Conservation (phyloP, 352 stramenopile genomes). For the Pythium brachiatum region DNA sequence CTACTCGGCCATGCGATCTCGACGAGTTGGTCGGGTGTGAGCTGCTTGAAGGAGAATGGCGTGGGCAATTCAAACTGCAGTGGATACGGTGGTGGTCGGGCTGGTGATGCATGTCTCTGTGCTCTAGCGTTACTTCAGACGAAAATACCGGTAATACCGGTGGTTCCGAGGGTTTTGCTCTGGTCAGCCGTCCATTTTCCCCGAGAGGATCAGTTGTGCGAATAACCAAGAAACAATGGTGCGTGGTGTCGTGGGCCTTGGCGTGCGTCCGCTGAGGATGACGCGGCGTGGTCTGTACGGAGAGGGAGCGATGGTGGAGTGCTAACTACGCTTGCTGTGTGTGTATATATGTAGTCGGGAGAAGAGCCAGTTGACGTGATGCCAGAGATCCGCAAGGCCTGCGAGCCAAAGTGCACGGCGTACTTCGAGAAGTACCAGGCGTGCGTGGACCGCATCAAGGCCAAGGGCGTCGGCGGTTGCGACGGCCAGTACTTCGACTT, state of each 20-base stretch:
- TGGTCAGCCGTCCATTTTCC: constrained; percentile 48
- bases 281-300: neutral
- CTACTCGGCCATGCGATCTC: too few species aligned
- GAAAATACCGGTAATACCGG: constrained; percentile 25
- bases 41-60: too few species aligned
- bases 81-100: neutral
- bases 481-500: constrained; percentile 96
- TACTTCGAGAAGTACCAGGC: constrained; percentile 89
- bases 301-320: neutral
- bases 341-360: constrained; percentile 39
- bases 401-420: constrained; percentile 88
- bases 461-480: constrained; percentile 91
- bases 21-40: neutral
- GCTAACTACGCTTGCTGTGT: neutral
- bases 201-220: constrained; percentile 26
- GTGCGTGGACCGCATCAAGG: constrained; percentile 89
- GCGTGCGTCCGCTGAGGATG: neutral
- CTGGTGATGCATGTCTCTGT: constrained; percentile 27
- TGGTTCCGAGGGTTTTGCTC: constrained; percentile 27
- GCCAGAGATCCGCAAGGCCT: constrained; percentile 90
- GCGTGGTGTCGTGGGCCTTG: neutral
- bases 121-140: constrained; percentile 23
- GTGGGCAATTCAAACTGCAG: too few species aligned
- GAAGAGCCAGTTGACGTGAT: constrained; percentile 94
- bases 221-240: constrained; percentile 29